Evolutionary conservation across 345 rosid species (phyloP), one percentile per base, ranked within the genome.

Genomic region (Pseudoturritis turrita): DNA sequence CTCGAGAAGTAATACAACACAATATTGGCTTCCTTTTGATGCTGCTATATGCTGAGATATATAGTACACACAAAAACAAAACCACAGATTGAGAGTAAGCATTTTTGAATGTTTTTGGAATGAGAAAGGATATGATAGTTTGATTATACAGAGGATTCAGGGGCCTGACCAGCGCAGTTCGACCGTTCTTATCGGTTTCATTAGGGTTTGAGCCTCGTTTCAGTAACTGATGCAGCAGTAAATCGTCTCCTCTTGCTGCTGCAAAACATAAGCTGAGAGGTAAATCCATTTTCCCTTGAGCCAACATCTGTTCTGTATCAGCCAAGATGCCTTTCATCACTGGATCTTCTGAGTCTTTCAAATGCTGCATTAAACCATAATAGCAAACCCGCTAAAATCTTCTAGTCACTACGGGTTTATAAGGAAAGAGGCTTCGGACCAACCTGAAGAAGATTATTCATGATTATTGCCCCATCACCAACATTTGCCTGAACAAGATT

Each of bases 391-490:
- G 6, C 15, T 25, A 7, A 28, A 25, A 26, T 2, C 6, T 9
- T 51, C 18, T 10, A 15, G 28, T 49, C 58, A 0, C 33, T 41
- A 31, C n/a, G 61, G 31, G 21, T 70, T 25, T 57, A 36, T 36
- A 59, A 47, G 17, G 12, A 52, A 51, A 12, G 15, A 7, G n/a
- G 63, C 70, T 29, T 23, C 4, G 43, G 63, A 64, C 82, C n/a
- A 39, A 86, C 98, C 91, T 90, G 89, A 76, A 93, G 96, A 67
- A 89, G 87, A 78, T 90, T 93, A 78, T 85, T 87, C 85, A 90
- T 87, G 76, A 93, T 90, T 47, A 87, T 78, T n/a, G 94, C 85
- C 47, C 96, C 97, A 56, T 91, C 97, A 55, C 88, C 91, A 74
- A 89, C 89, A 75, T 86, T 91, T 52, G 97, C 81, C 78, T 85